A percentile compares a stretch with the other conserved stretches of the same genome.
These are phyloP conservation scores for Fonsecaea pugnacius DNA, from an alignment of 2,329 filamentous ascomycete species.

Conservation along the genomic window DNA sequence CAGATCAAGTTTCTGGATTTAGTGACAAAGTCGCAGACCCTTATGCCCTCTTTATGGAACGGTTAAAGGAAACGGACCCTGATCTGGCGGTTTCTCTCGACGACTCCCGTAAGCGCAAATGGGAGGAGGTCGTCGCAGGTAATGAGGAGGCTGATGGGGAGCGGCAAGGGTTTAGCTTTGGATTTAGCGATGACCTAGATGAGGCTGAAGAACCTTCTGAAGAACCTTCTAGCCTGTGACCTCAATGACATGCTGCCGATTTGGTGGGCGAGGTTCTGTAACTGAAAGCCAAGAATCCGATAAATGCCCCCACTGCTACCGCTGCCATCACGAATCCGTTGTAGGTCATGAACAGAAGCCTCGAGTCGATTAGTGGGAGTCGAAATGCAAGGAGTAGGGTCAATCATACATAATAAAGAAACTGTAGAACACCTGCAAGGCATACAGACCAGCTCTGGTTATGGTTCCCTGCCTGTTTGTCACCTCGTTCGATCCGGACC, in stretches of 20 bases:
- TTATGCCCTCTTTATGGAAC: conserved; percentile 73
- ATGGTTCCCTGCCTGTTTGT: conserved; percentile 72
- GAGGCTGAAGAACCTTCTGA: conserved; percentile 43
- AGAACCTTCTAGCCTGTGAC: conserved; percentile 2
- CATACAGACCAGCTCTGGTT: conserved; percentile 82
- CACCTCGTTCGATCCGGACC: conserved; percentile 65
- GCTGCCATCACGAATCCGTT: conserved; percentile 97
- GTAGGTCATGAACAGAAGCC: conserved; percentile 99
- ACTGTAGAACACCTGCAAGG: conserved; percentile 93
- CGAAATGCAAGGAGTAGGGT: too few relatives aligned
- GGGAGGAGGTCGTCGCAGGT: conserved; percentile 75
- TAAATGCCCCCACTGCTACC: conserved; percentile 83
- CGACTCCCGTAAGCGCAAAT: conserved; percentile 72
- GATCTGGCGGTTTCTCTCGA: conserved; percentile 70
- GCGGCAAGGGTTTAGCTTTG: conserved; percentile 66
- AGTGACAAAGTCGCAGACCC: conserved; percentile 71
- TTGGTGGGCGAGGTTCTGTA: conserved; percentile 72
- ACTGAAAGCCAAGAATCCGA: conserved; percentile 85
- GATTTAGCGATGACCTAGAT: conserved; percentile 63
- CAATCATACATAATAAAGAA: conserved; percentile 90
- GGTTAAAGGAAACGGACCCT: conserved; percentile 67
- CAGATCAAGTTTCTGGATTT: conserved; percentile 88
- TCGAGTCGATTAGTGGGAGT: conserved; percentile 45
- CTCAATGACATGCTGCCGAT: conserved; percentile 86
- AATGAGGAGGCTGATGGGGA: conserved; percentile 48